Base-by-base conservation (phyloP, 208 protist genomes). In the Leishmania arabica region DNA sequence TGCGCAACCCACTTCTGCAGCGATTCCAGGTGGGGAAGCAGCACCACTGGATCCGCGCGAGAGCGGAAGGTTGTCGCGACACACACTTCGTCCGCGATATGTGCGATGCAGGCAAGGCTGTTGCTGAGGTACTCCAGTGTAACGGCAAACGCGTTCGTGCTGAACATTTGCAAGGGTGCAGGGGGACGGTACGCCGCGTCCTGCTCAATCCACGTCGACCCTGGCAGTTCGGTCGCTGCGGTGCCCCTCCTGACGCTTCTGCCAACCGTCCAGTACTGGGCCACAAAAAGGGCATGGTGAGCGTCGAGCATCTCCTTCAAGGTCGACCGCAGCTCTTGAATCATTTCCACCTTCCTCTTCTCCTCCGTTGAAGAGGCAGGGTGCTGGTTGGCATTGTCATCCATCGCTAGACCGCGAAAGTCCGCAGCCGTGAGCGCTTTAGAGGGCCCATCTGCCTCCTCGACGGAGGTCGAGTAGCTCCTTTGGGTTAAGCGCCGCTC, bases 41-140 rank as follows among this genome's bases (percentile, higher is more conserved):
- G 60, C 37, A 79, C 17, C 9, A 91, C 81, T 15, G 73, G 53
- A 75, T 92, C 86, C 6, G 79, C 86, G 34, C 82, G 86, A 42
- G 78, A 75, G n/a, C 90, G 85, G 60, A 90, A 88, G 6, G 90
- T 89, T 27, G 90, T 82, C 31, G 87, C 79, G 40, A 95, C 79
- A 83, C 93, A 95, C 9, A 97, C 86, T 31, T 84, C 84, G 66
- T 97, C 92, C 0, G 92, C 94, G 15, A 89, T 79, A 7, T 80
- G 75, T 8, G 91, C 77, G 37, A 97, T 79, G 70, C 81, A 88
- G 13, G 74, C 78, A 27, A 93, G 79, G 73, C 84, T 89, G 58
- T 83, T 74, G 64, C 85, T 86, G 64, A 95, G 66, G 76, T 85
- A 86, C 81, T 95, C 92, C 34, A 97, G 77, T 34, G 88, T 88